Evolutionary conservation across 2,329 filamentous ascomycete genomes (phyloP), one percentile per base, ranked within the genome.

Genomic region (Ascosphaera pollenicola): DNA sequence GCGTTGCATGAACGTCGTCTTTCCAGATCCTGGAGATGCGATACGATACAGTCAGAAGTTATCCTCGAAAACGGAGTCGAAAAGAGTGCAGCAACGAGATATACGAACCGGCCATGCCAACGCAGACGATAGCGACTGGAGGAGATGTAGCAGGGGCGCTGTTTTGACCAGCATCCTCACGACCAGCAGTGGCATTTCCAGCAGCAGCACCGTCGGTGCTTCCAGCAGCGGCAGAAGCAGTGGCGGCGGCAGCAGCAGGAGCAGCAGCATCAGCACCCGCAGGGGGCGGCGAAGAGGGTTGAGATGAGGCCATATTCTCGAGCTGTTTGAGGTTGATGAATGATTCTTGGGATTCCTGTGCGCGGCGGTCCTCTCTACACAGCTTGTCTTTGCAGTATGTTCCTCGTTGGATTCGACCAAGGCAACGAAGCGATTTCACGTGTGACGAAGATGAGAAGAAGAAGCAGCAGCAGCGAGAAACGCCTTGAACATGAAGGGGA

Each of bases 1-100:
- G 51, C 89, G 75, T 56, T 95, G 87, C 87, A 98, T 95, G 55
- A 98, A 98, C 0, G 91, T 98, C n/a, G 89, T 98, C 66, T 98
- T 98, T 52, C 89, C 89, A 13, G 84, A 92, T 50, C 89, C 78
- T 80, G 47, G 21, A 31, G 5, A 41, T 2, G 11, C 18, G 16
- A n/a, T 8, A n/a, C 8, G 34, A 7, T 8, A 18, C 17, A 16
- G 38, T 39, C 21, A 42, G 30, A 28, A 28, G 13, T 28, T 7
- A 28, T 28, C 13, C 24, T 13, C 13, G n/a, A n/a, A n/a, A n/a
- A n/a, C n/a, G n/a, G n/a, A n/a, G n/a, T n/a, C n/a, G 30, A 6
- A 13, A 6, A 32, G 6, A 5, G n/a, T 5, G 10, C 30, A 18
- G 30, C 6, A 37, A 39, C 26, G 16, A 24, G 24, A 41, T 39